These are phyloP conservation scores for Isabelozyma heimii DNA, from an alignment of 805 yeast genomes.

Conservation along the genomic window DNA sequence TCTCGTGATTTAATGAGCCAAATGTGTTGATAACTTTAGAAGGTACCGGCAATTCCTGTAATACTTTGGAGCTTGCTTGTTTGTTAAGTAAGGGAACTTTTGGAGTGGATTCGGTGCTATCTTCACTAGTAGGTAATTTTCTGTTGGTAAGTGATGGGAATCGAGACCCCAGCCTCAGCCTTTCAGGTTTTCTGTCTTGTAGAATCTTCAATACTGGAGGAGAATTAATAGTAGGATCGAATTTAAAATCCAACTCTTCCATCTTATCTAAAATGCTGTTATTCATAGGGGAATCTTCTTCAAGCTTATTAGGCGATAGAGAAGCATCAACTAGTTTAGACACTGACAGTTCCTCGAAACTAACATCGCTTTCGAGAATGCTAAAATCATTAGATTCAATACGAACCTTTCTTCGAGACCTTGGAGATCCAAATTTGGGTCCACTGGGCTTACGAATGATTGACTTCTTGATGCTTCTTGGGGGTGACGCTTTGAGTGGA, in stretches of 20 bases:
- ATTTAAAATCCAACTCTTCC: slow-evolving; percentile 26
- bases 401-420: slow-evolving; percentile 38
- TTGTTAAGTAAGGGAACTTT: slow-evolving; percentile 33
- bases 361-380: slow-evolving; percentile 26
- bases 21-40: slow-evolving; percentile 15
- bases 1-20: slow-evolving; percentile 5
- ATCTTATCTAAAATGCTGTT: slow-evolving; percentile 19
- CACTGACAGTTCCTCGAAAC: slow-evolving; percentile 20
- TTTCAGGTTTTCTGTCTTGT: slow-evolving; percentile 6
- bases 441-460: slow-evolving; percentile 8
- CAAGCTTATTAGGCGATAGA: slow-evolving; percentile 15
- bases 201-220: slow-evolving; percentile 20
- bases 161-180: slow-evolving; percentile 1
- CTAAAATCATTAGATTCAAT: slow-evolving; percentile 22
- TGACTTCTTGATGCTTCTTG: slow-evolving; percentile 9
- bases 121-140: slow-evolving; percentile 13
- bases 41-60: slow-evolving; percentile 10
- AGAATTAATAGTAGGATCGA: slow-evolving; percentile 27
- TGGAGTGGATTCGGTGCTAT: slow-evolving; percentile 7
- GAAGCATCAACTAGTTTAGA: too few relatives aligned
- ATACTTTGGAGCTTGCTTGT: slow-evolving; percentile 25
- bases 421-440: slow-evolving; percentile 1
- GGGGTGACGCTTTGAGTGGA: slow-evolving; percentile 18
- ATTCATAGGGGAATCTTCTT: slow-evolving; percentile 28
- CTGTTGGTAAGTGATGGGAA: slow-evolving; percentile 11